These are phyloP conservation scores for Sporothrix humicola DNA, from an alignment of 2,329 filamentous ascomycete genomes.

Conservation along the genomic window DNA sequence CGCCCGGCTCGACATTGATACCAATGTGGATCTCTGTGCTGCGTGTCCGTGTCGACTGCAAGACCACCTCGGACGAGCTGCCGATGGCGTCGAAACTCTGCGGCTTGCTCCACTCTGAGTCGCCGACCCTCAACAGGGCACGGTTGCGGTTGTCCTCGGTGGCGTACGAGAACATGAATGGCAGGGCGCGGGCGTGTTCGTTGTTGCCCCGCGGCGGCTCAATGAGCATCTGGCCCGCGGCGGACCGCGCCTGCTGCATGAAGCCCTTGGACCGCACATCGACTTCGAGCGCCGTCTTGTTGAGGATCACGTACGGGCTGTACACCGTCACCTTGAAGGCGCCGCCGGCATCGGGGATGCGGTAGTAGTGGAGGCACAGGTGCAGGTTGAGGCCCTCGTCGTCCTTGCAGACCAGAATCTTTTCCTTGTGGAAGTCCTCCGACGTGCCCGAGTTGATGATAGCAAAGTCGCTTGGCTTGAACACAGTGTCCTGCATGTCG, in stretches of 20 bases:
- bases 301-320: slow-evolving; percentile 92
- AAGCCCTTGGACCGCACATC: slow-evolving; percentile 88
- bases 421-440: slow-evolving; percentile 87
- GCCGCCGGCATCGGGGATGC: slow-evolving; percentile 87
- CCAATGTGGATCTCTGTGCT: slow-evolving; percentile 88
- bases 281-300: slow-evolving; percentile 90
- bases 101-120: slow-evolving; percentile 94
- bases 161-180: slow-evolving; percentile 95
- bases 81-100: slow-evolving; percentile 98
- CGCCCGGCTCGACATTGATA: slow-evolving; percentile 84
- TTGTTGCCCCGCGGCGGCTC: slow-evolving; percentile 43
- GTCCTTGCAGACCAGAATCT: slow-evolving; percentile 80
- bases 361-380: slow-evolving; percentile 88
- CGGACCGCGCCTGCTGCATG: slow-evolving; percentile 79
- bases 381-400: slow-evolving; percentile 78
- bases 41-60: slow-evolving; percentile 70
- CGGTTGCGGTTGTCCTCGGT: slow-evolving; percentile 91
- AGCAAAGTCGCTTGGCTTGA: slow-evolving; percentile 93
- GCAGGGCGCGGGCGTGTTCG: slow-evolving; percentile 71
- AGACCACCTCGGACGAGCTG: slow-evolving; percentile 84
- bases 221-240: slow-evolving; percentile 75
- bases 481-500: slow-evolving; percentile 94
- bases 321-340: slow-evolving; percentile 96
- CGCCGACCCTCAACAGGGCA: slow-evolving; percentile 82
- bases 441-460: slow-evolving; percentile 92